These are phyloP conservation scores for Aspergillus carlsbadensis DNA, from an alignment of 495 filamentous ascomycete genomes.

Conservation along the genomic window DNA sequence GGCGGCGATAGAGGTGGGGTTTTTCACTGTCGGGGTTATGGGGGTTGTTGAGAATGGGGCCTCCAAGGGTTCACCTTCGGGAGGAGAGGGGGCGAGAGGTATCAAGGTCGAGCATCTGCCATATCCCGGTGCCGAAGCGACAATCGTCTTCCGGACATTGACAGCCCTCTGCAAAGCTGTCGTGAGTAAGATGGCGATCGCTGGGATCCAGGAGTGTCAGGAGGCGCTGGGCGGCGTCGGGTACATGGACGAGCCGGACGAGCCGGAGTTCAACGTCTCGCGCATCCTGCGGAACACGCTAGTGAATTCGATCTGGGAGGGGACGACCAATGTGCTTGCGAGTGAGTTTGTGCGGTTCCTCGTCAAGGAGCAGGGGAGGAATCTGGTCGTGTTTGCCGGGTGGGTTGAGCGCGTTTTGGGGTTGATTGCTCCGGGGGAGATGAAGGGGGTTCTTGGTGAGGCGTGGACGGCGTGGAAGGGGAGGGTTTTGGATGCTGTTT, in stretches of 20 bases:
- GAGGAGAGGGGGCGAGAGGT: neutral
- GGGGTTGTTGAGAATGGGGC: slow-evolving; percentile 47
- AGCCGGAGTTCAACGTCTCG: slow-evolving; percentile 59
- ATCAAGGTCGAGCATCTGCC: slow-evolving; percentile 29
- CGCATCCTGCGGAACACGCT: slow-evolving; percentile 63
- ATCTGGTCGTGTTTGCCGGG: slow-evolving; percentile 36
- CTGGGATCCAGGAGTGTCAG: slow-evolving; percentile 62
- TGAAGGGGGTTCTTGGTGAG: neutral
- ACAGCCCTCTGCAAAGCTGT: slow-evolving; percentile 67
- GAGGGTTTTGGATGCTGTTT: slow-evolving; percentile 12
- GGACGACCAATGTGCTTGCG: slow-evolving; percentile 69
- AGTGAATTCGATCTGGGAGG: slow-evolving; percentile 73
- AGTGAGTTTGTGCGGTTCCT: slow-evolving; percentile 60
- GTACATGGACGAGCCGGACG: slow-evolving; percentile 58
- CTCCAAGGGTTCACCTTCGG: too few relatives aligned
- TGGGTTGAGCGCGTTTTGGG: slow-evolving; percentile 18
- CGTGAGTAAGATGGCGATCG: slow-evolving; percentile 53
- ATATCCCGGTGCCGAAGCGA: slow-evolving; percentile 22
- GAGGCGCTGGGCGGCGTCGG: slow-evolving; percentile 75
- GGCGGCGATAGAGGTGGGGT: slow-evolving; percentile 57
- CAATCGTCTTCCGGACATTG: slow-evolving; percentile 59
- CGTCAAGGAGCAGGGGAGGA: slow-evolving; percentile 35
- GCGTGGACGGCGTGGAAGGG: slow-evolving; percentile 13
- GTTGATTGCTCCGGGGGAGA: neutral
- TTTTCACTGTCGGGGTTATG: slow-evolving; percentile 59